A percentile compares a stretch with the other conserved stretches of the same genome.
Conservation (phyloP, 495 filamentous ascomycete species). For the Tetracladium marchalianum region DNA sequence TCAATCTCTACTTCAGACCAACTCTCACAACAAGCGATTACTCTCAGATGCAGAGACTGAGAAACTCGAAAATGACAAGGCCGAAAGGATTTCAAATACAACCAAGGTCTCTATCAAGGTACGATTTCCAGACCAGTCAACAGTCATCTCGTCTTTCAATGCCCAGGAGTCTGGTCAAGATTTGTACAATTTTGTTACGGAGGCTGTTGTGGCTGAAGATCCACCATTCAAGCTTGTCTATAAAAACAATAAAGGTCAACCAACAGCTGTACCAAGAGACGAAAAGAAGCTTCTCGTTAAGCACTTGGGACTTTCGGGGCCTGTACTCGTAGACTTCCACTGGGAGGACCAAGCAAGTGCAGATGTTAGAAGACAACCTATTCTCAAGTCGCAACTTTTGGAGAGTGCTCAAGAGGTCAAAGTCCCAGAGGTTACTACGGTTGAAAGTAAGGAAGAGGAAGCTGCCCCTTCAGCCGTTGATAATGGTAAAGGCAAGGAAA, state of each 20-base stretch:
- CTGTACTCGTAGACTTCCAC: slow-evolving; percentile 64
- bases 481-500: slow-evolving; percentile 27
- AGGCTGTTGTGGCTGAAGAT: slow-evolving; percentile 34
- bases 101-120: slow-evolving; percentile 66
- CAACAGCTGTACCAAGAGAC: slow-evolving; percentile 25
- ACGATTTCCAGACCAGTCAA: slow-evolving; percentile 76
- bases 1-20: slow-evolving; percentile 57
- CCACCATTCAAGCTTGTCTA: slow-evolving; percentile 40
- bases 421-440: slow-evolving; percentile 31
- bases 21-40: slow-evolving; percentile 57
- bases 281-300: slow-evolving; percentile 53
- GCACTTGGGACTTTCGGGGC: slow-evolving; percentile 56
- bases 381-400: slow-evolving; percentile 54
- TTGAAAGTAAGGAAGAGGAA: slow-evolving; percentile 32
- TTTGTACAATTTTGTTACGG: slow-evolving; percentile 57
- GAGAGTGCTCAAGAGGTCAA: slow-evolving; percentile 55
- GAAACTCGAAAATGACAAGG: slow-evolving; percentile 44
- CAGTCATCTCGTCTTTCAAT: slow-evolving; percentile 53
- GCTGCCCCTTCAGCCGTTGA: slow-evolving; percentile 15
- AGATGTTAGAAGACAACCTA: slow-evolving; percentile 36
- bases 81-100: slow-evolving; percentile 51
- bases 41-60: slow-evolving; percentile 59
- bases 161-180: slow-evolving; percentile 50
- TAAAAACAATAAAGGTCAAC: slow-evolving; percentile 7
- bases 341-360: slow-evolving; percentile 54